A percentile compares a stretch with the other conserved stretches of the same genome.
These are phyloP conservation scores for Suhomyces panamericanus DNA, from an alignment of 1,139 yeast genomes.

Conservation along the genomic window DNA sequence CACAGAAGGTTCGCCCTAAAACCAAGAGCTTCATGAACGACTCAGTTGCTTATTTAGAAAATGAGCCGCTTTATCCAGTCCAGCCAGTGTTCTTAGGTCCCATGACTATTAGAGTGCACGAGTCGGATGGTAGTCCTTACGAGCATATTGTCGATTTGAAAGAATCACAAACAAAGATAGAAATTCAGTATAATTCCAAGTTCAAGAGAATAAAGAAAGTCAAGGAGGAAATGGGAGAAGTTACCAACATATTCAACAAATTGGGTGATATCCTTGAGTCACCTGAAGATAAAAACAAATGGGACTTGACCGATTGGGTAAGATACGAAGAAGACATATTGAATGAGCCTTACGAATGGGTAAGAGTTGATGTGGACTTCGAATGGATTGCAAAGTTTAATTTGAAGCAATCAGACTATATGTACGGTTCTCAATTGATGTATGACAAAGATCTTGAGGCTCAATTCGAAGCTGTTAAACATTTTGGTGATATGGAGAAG, in stretches of 20 bases:
- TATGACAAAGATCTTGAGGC: constrained; percentile 97
- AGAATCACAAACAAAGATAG: constrained; percentile 81
- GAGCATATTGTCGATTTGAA: constrained; percentile 94
- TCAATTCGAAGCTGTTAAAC: constrained; percentile 78
- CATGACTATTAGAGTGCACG: constrained; percentile 95
- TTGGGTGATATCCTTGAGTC: constrained; percentile 77
- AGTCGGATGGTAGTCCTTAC: constrained; percentile 98
- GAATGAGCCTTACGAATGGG: constrained; percentile 96
- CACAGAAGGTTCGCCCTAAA: constrained; percentile 35
- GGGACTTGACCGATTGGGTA: constrained; percentile 78
- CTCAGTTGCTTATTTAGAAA: constrained; percentile 43
- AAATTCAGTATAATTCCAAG: constrained; percentile 92
- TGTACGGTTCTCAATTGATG: constrained; percentile 91
- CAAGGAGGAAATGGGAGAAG: constrained; percentile 40
- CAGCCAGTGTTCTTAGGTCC: constrained; percentile 80
- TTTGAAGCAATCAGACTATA: constrained; percentile 89
- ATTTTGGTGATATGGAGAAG: constrained; percentile 61
- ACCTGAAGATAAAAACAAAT: constrained; percentile 59
- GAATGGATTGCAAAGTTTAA: constrained; percentile 91
- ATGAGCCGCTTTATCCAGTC: constrained; percentile 37
- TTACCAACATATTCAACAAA: constrained; percentile 50
- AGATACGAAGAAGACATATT: constrained; percentile 66
- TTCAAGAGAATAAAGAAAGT: constrained; percentile 70
- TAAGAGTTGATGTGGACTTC: constrained; percentile 92
- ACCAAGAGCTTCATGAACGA: constrained; percentile 46